phyloP scores from a whole-genome alignment of 768 basidiomycete species.

The Cystofilobasidium bisporidii region DNA sequence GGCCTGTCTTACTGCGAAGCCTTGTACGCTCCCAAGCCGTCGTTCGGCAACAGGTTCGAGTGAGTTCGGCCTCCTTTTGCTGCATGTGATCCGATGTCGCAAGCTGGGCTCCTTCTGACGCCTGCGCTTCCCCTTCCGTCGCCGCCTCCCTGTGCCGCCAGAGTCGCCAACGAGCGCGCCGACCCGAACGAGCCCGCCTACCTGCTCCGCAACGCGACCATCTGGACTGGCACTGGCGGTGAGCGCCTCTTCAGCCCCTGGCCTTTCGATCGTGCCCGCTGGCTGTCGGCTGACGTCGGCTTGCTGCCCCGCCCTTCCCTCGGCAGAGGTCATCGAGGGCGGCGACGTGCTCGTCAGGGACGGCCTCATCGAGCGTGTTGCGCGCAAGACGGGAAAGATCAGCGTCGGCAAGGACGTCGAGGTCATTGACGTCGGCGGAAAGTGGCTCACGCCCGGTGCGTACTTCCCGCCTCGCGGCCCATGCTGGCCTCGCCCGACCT shows the following conservation, averaged over 20 bases:
- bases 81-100: not conserved
- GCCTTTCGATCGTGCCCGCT: not conserved
- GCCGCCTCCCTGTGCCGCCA: no score
- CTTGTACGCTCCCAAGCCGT: constrained; percentile 9
- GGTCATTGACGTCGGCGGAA: not conserved
- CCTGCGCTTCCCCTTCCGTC: not conserved
- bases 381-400: not conserved
- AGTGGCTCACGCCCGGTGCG: constrained; percentile 8
- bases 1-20: constrained; percentile 9
- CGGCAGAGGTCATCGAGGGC: constrained; percentile 2
- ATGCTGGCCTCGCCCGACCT: no score
- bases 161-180: not conserved
- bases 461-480: no score
- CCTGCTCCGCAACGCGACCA: not conserved
- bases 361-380: not conserved
- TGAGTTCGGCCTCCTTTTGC: not conserved
- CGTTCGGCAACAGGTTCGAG: constrained; percentile 2
- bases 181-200: not conserved
- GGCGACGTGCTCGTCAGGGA: not conserved
- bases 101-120: not conserved
- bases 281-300: not conserved
- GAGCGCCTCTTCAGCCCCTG: not conserved
- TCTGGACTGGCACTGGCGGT: not conserved
- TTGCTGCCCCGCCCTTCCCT: not conserved
- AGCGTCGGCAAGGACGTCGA: not conserved